Base-by-base conservation (phyloP, 495 filamentous ascomycete genomes). In the Daldinia loculata region DNA sequence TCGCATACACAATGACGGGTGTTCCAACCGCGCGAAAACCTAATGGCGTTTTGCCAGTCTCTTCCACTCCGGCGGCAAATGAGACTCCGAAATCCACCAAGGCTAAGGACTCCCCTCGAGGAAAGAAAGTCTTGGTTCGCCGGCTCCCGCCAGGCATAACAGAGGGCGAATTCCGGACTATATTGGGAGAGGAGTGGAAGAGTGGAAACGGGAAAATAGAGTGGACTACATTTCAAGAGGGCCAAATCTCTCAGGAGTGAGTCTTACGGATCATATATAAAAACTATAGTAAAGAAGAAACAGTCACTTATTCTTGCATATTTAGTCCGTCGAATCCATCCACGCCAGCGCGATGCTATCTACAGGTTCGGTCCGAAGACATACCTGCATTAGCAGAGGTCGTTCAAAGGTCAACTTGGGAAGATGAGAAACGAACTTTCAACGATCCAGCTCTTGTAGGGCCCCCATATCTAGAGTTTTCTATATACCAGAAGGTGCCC, bases 181-280 rank as follows among this genome's bases (percentile, higher is more conserved):
- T 86, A 11, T 75, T 98, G 50, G 93, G 93, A n/a, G 87, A 91
- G 2, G 92, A 93, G 64, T 98, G 94, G 92, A 93, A 87, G 71
- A 64, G 86, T 2, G 90, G 91, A 17, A 86, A 85, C 26, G 93
- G 93, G 11, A 97, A 90, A 78, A 88, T 94, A 6, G 94, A 96
- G 73, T 97, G 91, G 91, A 81, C 89, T 56, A 79, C 83, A 36
- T 99, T 91, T 80, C 88, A 89, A 68, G 83, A 88, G 29, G 95
- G 95, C 71, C 96, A 97, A 74, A 83, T 94, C 26, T 95, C 95
- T 4, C 92, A 91, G 74, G 93, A 98, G 94, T 97, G 76, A 75
- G 85, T 80, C n/a, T 34, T 48, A 29, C 17, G 50, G 8, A 38
- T 36, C 14, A 34, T 24, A 62, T 26, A 26, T 12, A 36, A 12